phyloP scores from a whole-genome alignment of 2,329 filamentous ascomycete species.

The Fusarium subtropicale region DNA sequence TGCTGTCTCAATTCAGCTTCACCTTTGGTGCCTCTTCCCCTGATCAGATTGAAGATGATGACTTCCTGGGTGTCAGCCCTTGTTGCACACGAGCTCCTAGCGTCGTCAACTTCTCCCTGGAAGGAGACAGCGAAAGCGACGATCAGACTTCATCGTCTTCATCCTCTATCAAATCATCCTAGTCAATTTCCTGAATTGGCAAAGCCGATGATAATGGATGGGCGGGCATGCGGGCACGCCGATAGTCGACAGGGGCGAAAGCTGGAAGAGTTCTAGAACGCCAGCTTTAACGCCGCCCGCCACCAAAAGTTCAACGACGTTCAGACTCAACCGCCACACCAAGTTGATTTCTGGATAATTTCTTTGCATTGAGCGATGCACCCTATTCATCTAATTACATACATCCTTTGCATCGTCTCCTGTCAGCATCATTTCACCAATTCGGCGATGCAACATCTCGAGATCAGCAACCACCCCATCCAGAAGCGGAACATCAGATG shows the following conservation, averaged over 20 bases:
- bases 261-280: conserved; percentile 38
- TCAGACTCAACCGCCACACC: conserved; percentile 12
- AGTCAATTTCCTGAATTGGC: conserved; percentile 39
- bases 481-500: conserved; percentile 29
- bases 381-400: conserved; percentile 11
- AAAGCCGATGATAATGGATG: conserved; percentile 37
- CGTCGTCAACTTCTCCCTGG: conserved; percentile 47
- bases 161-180: conserved; percentile 38
- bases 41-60: conserved; percentile 50
- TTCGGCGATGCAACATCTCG: conserved; percentile 20
- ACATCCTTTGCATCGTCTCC: conserved; percentile 10
- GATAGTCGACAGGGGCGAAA: conserved; percentile 28
- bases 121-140: conserved; percentile 42
- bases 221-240: conserved; percentile 35
- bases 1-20: conserved; percentile 59
- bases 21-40: conserved; percentile 57
- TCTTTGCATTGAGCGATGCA: conserved; percentile 10
- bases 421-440: conserved; percentile 20
- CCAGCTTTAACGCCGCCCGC: conserved; percentile 11
- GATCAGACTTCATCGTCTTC: conserved; percentile 37
- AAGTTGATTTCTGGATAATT: conserved; percentile 18
- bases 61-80: conserved; percentile 57
- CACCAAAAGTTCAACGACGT: conserved; percentile 17
- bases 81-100: conserved; percentile 57
- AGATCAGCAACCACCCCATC: conserved; percentile 27